Conservation (phyloP, 2,329 filamentous ascomycete species). For the Fusarium albosuccineum region DNA sequence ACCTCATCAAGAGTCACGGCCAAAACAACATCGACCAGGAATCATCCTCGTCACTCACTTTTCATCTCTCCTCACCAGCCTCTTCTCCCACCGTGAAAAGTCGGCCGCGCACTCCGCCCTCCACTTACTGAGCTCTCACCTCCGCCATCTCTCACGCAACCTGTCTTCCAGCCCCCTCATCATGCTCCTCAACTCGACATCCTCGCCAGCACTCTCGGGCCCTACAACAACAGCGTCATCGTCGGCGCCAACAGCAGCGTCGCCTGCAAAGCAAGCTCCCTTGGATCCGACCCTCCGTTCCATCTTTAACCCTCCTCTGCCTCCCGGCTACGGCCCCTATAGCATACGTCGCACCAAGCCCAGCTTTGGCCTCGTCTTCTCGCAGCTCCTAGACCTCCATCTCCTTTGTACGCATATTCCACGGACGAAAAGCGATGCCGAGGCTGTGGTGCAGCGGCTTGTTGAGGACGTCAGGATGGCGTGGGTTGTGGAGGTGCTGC, state of each 20-base stretch:
- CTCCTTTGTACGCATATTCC: slow-evolving; percentile 64
- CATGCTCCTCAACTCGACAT: slow-evolving; percentile 68
- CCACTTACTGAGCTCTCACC: slow-evolving; percentile 60
- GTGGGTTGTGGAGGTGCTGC: slow-evolving; percentile 65
- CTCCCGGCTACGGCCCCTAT: slow-evolving; percentile 23
- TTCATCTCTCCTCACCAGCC: slow-evolving; percentile 62
- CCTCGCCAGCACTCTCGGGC: slow-evolving; percentile 17
- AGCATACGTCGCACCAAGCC: slow-evolving; percentile 58
- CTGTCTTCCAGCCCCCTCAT: slow-evolving; percentile 60
- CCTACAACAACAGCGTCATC: slow-evolving; percentile 6
- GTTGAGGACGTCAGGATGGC: slow-evolving; percentile 43
- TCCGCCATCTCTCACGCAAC: slow-evolving; percentile 60
- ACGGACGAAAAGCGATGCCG: slow-evolving; percentile 55
- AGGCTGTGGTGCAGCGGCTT: slow-evolving; percentile 36
- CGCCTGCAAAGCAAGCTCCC: slow-evolving; percentile 17
- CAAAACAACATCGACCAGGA: slow-evolving; percentile 43
- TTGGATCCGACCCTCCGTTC: slow-evolving; percentile 63
- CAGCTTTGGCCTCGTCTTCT: slow-evolving; percentile 67
- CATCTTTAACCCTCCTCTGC: slow-evolving; percentile 58
- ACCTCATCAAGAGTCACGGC: neutral
- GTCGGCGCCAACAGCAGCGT: slow-evolving; percentile 6
- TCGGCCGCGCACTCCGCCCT: slow-evolving; percentile 62
- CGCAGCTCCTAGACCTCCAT: slow-evolving; percentile 67
- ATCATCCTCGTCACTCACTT: slow-evolving; percentile 69
- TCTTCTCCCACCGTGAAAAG: slow-evolving; percentile 65